Conservation (phyloP, 495 filamentous ascomycete species). For the Achaetomiella virescens region DNA sequence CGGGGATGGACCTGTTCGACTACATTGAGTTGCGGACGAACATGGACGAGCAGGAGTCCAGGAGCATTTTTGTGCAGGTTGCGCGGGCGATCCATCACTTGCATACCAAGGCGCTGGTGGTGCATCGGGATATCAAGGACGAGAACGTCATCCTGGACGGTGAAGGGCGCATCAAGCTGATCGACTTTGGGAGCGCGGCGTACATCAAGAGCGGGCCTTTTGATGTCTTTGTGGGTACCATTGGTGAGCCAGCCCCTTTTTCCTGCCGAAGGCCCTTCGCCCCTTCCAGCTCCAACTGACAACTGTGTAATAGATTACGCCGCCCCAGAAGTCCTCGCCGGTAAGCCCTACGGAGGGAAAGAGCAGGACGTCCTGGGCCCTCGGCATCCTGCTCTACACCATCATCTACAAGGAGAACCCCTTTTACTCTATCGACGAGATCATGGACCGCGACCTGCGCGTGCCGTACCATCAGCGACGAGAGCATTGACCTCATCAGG, state of each 20-base stretch:
- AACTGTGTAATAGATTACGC: constrained; percentile 70
- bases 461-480: constrained; percentile 91
- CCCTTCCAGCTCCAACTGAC: neutral
- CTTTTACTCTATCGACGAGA: constrained; percentile 98
- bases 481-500: constrained; percentile 82
- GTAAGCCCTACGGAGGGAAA: constrained; percentile 86
- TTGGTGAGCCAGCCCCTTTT: constrained; percentile 75
- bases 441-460: constrained; percentile 91
- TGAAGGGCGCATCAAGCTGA: constrained; percentile 91
- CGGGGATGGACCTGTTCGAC: constrained; percentile 98
- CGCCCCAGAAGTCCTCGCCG: constrained; percentile 92
- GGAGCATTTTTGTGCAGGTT: constrained; percentile 93
- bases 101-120: constrained; percentile 84
- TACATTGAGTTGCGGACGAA: constrained; percentile 95
- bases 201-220: constrained; percentile 98
- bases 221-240: constrained; percentile 98
- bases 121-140: constrained; percentile 98
- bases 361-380: constrained; percentile 98
- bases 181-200: constrained; percentile 95
- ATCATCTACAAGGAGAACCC: constrained; percentile 99
- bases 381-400: constrained; percentile 96
- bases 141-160: constrained; percentile 96
- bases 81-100: constrained; percentile 83
- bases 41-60: constrained; percentile 91
- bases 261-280: neutral